Evolutionary conservation across 2,329 filamentous ascomycete species (phyloP), one percentile per base, ranked within the genome.

Genomic region (Aspergillus viridinutans): DNA sequence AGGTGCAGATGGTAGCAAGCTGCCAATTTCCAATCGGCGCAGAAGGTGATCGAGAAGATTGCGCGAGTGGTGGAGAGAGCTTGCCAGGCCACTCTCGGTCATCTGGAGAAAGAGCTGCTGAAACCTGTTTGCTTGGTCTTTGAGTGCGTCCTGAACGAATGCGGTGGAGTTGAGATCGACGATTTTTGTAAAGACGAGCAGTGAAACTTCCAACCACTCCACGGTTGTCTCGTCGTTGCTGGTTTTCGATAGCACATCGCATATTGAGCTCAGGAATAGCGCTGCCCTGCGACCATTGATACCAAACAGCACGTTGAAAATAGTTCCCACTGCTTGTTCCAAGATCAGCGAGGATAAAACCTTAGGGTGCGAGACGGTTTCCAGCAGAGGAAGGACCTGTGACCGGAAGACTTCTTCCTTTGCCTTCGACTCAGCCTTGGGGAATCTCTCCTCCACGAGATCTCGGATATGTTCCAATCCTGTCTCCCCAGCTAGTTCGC

Each of bases 241-340:
- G 20, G 32, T 45, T 26, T 43, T 60, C 17, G 52, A 35, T 38
- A 69, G 62, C 47, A 60, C 64, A 32, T 54, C 63, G 32, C 62
- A 61, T 48, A 65, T 63, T 45, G 62, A 73, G 4, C 52, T 55
- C 51, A 79, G 76, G 25, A 80, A 61, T 1, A 55, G 55, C 12
- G 72, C 64, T 17, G 68, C 73, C 58, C 74, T 71, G 8, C 59
- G 64, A 29, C 78, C 78, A 43, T 67, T 66, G n/a, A 67, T 52
- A 2, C 78, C 77, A 54, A 72, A 80, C 10, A 81, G 62, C 60
- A 74, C 73, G 32, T 73, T 79, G 65, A 75, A 79, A 25, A 81
- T 74, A 3, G 72, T 78, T 20, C 70, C 74, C 12, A 80, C 66
- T 2, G 72, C 65, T 14, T 70, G 66, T 57, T 80, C 75, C 4